Conservation (phyloP, 371 early-diverging fungal species). For the Fennellomyces sp. region DNA sequence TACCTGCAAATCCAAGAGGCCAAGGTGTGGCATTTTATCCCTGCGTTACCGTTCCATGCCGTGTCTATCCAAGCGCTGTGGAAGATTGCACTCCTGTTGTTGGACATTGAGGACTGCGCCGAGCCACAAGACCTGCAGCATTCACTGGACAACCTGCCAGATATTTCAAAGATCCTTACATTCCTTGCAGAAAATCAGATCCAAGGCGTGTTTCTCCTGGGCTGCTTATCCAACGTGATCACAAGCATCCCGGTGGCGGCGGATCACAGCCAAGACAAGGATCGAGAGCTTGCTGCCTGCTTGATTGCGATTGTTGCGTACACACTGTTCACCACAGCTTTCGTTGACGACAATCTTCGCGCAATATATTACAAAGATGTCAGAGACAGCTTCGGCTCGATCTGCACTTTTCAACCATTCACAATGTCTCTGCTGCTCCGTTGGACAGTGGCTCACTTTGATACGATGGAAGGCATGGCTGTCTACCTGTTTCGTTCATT, state of each 20-base stretch:
- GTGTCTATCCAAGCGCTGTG: constrained; percentile 43
- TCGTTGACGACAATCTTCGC: constrained; percentile 42
- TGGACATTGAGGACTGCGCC: constrained; percentile 16
- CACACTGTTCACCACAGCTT: constrained; percentile 50
- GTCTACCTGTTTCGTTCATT: constrained; percentile 57
- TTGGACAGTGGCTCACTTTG: constrained; percentile 48
- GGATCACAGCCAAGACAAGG: constrained; percentile 8
- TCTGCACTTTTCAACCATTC: constrained; percentile 44
- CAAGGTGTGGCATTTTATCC: constrained; percentile 51
- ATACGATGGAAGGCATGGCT: constrained; percentile 52
- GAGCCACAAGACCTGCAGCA: constrained; percentile 13
- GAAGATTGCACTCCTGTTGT: constrained; percentile 27
- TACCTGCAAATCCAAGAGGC: constrained; percentile 29
- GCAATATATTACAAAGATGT: constrained; percentile 55
- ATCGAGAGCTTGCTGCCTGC: constrained; percentile 24
- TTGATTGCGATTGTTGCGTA: constrained; percentile 39
- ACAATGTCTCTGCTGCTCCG: constrained; percentile 46
- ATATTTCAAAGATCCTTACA: constrained; percentile 28
- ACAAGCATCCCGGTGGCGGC: constrained; percentile 28
- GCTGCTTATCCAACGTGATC: constrained; percentile 36
- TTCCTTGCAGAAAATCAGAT: constrained; percentile 22
- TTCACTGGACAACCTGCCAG: constrained; percentile 19
- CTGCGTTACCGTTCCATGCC: constrained; percentile 51
- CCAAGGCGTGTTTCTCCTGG: constrained; percentile 37
- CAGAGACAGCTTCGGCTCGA: constrained; percentile 43